Evolutionary conservation across 176 grass and related monocot genomes (phyloP).

Genomic region (Carex pumila): DNA sequence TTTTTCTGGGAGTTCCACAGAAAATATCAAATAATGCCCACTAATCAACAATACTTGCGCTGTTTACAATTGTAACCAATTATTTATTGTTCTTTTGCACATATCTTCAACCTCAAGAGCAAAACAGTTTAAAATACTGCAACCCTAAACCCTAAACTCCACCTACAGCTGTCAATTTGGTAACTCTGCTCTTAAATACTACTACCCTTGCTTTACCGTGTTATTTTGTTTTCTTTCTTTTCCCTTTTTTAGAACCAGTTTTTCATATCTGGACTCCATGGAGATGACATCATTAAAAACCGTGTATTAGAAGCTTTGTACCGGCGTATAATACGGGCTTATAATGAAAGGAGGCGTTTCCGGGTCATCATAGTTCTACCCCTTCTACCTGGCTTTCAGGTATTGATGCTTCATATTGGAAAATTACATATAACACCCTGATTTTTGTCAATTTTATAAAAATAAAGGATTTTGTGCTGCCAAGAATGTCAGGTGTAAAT

Average conservation of each 20-base stretch:
- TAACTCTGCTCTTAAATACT: not conserved
- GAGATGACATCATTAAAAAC: constrained; percentile 73
- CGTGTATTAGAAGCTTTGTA: constrained; percentile 77
- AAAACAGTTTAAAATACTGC: not conserved
- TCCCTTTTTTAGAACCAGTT: constrained; percentile 65
- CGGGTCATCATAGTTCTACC: constrained; percentile 76
- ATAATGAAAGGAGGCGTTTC: constrained; percentile 57
- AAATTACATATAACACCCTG: not conserved
- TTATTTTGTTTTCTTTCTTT: not conserved
- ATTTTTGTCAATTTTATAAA: not conserved
- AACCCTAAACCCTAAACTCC: too few species aligned
- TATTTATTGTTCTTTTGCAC: not conserved
- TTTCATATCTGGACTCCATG: constrained; percentile 82
- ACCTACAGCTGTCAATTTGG: not conserved
- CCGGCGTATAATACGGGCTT: constrained; percentile 63
- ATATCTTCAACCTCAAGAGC: not conserved
- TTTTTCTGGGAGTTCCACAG: not conserved
- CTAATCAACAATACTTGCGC: not conserved
- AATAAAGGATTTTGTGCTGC: not conserved
- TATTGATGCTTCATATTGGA: constrained; percentile 18
- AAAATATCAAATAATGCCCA: too few species aligned
- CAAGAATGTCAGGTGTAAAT: not conserved
- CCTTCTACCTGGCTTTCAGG: constrained; percentile 85
- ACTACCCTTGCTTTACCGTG: not conserved
- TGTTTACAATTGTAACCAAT: not conserved